Evolutionary conservation across 192 early-diverging fungal species (phyloP).

Genomic region (Coemansia sp.): DNA sequence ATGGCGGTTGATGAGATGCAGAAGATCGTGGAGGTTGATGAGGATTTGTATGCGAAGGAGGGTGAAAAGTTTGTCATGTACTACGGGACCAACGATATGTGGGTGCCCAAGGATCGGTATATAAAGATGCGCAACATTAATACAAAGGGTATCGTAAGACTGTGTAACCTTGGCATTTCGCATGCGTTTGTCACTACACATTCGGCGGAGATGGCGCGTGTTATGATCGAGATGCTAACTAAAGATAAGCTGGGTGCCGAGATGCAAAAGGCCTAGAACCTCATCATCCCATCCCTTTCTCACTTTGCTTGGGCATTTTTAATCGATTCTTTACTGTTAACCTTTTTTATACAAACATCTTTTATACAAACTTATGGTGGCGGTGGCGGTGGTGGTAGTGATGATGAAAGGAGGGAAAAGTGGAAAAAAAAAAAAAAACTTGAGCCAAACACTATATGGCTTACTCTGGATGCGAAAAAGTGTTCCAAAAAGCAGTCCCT

Average conservation of each 20-base stretch:
- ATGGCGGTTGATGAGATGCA: constrained; percentile 79
- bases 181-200: constrained; percentile 75
- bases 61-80: constrained; percentile 73
- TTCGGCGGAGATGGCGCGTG: constrained; percentile 33
- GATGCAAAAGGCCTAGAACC: not conserved
- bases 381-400: too few species aligned
- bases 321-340: too few species aligned
- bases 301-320: too few species aligned
- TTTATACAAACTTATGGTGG: too few species aligned
- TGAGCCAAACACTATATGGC: too few species aligned
- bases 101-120: constrained; percentile 73
- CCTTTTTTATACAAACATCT: too few species aligned
- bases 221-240: constrained; percentile 30
- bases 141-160: constrained; percentile 60
- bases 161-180: constrained; percentile 72
- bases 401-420: too few species aligned
- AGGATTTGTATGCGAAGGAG: constrained; percentile 59
- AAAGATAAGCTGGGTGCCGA: constrained; percentile 21
- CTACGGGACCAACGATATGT: constrained; percentile 72
- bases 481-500: too few species aligned
- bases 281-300: too few species aligned
- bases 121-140: constrained; percentile 65
- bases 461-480: too few species aligned
- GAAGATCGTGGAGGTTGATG: constrained; percentile 64
- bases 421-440: too few species aligned